Base-by-base conservation (phyloP, 1,139 yeast genomes). In the Saccharomycopsis hybrid region DNA sequence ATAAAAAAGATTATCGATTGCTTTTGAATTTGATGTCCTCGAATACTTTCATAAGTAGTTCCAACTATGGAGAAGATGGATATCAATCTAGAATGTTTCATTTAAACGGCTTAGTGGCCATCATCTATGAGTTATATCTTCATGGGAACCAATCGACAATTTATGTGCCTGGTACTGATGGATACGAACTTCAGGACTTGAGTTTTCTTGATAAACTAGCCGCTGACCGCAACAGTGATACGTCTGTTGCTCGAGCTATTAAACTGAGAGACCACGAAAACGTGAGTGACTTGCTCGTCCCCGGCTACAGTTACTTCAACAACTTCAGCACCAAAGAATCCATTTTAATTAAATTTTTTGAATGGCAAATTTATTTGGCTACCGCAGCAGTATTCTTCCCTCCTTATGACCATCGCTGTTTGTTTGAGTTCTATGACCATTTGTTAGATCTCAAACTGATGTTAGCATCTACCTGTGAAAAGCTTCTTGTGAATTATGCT, bases 321-420 rank as follows among this genome's bases (percentile, higher is more conserved):
- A 40, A 41, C n/a, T 44, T 48, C 41, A 31, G 41, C 7, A n/a
- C 42, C 24, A 39, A 43, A 8, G 49, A 51, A 24, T 31, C 48
- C n/a, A 13, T 51, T 5, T 28, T 51, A 11, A 51, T 51, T 13
- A 51, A 51, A 33, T 48, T 49, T 32, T 51, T 51, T 45, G 54
- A 51, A 43, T 51, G 54, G 54, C 52, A 51, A 27, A 37, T 51
- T 18, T 51, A 47, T 40, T 48, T 49, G 29, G 37, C 44, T 3
- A 30, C 38, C 9, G 33, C 31, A n/a, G 43, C 54, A 13, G 27
- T 42, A 5, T 51, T 33, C 29, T 44, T 51, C 29, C 54, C 54
- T 9, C 47, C 51, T 9, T 51, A 51, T 37, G 28, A 36, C 24
- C 42, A 28, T 24, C 36, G 31, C 18, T 51, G 52, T 37, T 25